These are phyloP conservation scores for Drechslerella dactyloides DNA, from an alignment of 2,329 filamentous ascomycete species.

Conservation along the genomic window DNA sequence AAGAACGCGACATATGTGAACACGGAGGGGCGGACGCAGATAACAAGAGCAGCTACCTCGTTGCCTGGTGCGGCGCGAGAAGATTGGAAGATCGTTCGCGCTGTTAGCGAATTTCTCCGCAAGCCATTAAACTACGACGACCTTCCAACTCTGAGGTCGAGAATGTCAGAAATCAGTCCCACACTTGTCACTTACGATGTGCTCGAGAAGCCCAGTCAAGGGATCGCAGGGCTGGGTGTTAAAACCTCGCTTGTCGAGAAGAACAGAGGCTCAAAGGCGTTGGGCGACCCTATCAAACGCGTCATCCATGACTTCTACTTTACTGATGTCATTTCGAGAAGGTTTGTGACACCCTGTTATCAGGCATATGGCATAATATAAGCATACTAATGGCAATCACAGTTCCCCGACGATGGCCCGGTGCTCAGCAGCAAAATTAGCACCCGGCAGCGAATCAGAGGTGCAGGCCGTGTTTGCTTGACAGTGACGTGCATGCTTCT, in stretches of 20 bases:
- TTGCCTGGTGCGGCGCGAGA: constrained; percentile 88
- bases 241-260: constrained; percentile 95
- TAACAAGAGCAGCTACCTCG: constrained; percentile 86
- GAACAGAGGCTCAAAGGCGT: constrained; percentile 84
- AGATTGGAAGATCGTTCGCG: constrained; percentile 99
- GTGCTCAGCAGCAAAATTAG: constrained; percentile 88
- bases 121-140: constrained; percentile 90
- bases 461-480: constrained; percentile 46
- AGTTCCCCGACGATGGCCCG: constrained; percentile 98
- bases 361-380: constrained; percentile 42
- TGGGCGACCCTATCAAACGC: constrained; percentile 76
- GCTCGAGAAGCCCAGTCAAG: constrained; percentile 68
- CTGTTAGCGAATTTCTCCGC: constrained; percentile 87
- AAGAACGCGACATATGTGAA: constrained; percentile 96
- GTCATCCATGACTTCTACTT: constrained; percentile 97
- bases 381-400: constrained; percentile 50
- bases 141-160: constrained; percentile 83
- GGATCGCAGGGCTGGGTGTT: constrained; percentile 58
- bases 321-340: constrained; percentile 95
- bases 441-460: constrained; percentile 45
- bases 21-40: constrained; percentile 94
- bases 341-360: constrained; percentile 65
- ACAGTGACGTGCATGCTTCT: constrained; percentile 15
- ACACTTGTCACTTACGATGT: constrained; percentile 88
- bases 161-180: constrained; percentile 94